Evolutionary conservation across 768 basidiomycete species (phyloP).

Genomic region (Phaeotremella skinneri): DNA sequence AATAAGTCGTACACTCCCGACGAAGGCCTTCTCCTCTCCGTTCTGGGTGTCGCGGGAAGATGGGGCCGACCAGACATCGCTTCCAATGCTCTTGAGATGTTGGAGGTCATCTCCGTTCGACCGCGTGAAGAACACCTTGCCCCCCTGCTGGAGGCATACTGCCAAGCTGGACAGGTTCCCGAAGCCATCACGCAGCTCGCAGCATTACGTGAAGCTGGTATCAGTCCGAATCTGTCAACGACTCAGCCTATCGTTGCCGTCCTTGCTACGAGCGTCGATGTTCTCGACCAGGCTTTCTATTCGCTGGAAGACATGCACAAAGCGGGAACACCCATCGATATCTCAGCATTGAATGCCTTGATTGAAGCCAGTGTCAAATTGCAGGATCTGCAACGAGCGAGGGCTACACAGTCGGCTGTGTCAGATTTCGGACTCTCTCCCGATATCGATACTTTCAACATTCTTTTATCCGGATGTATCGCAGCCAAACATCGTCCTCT

Average conservation of each 20-base stretch:
- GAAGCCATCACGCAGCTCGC: constrained; percentile 64
- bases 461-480: constrained; percentile 67
- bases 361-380: constrained; percentile 63
- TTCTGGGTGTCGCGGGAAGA: constrained; percentile 72
- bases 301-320: constrained; percentile 63
- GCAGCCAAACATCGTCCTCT: constrained; percentile 62
- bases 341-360: constrained; percentile 65
- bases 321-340: constrained; percentile 59
- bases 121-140: constrained; percentile 73
- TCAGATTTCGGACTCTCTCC: constrained; percentile 61
- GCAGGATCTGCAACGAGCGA: constrained; percentile 69
- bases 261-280: constrained; percentile 57
- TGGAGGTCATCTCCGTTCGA: constrained; percentile 57
- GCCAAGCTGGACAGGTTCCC: constrained; percentile 59
- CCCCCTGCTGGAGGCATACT: constrained; percentile 72
- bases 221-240: constrained; percentile 59
- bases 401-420: constrained; percentile 71
- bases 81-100: constrained; percentile 61
- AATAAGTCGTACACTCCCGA: constrained; percentile 62
- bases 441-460: constrained; percentile 66
- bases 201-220: constrained; percentile 60
- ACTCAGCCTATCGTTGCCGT: constrained; percentile 59
- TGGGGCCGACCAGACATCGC: constrained; percentile 70
- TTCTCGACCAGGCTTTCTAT: constrained; percentile 65
- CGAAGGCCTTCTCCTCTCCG: constrained; percentile 69